phyloP scores from a whole-genome alignment of 1,284 basidiomycete genomes.

The Cryptococcus sp. region DNA sequence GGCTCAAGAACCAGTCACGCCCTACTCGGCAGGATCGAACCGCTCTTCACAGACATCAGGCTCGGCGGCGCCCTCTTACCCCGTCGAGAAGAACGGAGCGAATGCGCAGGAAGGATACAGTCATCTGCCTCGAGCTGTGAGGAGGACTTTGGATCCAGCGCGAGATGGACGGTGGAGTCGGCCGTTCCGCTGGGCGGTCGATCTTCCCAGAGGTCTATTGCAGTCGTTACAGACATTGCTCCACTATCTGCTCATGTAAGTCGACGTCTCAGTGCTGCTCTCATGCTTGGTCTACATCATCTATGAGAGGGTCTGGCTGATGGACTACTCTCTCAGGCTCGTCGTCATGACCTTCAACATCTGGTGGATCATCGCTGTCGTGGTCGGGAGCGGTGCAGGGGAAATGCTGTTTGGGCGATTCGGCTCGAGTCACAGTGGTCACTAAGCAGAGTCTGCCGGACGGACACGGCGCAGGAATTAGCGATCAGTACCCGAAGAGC shows the following conservation, averaged over 20 bases:
- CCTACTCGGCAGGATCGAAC: constrained; percentile 6
- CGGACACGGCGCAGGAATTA: too few relatives aligned
- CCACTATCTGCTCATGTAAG: constrained; percentile 46
- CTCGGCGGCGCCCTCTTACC: not conserved
- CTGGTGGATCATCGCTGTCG: constrained; percentile 46
- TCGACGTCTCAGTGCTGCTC: not conserved
- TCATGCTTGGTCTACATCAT: not conserved
- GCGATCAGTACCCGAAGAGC: too few relatives aligned
- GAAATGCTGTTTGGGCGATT: constrained; percentile 48
- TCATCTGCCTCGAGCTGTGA: constrained; percentile 29
- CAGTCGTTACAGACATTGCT: constrained; percentile 35
- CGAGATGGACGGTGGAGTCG: constrained; percentile 29
- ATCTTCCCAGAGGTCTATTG: constrained; percentile 39
- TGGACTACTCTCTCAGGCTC: constrained; percentile 25
- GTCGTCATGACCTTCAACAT: constrained; percentile 52
- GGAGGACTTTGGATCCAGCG: constrained; percentile 24
- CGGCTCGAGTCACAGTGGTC: constrained; percentile 15
- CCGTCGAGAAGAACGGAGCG: constrained; percentile 2
- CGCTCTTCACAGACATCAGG: not conserved
- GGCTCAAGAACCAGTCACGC: constrained; percentile 1
- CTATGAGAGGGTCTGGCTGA: not conserved
- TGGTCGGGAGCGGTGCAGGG: constrained; percentile 46
- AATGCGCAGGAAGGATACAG: not conserved
- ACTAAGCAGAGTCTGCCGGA: not conserved
- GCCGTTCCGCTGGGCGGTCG: constrained; percentile 36